Evolutionary conservation across 2,329 filamentous ascomycete genomes (phyloP), one percentile per base, ranked within the genome.

Genomic region (Diplocarpon rosae): DNA sequence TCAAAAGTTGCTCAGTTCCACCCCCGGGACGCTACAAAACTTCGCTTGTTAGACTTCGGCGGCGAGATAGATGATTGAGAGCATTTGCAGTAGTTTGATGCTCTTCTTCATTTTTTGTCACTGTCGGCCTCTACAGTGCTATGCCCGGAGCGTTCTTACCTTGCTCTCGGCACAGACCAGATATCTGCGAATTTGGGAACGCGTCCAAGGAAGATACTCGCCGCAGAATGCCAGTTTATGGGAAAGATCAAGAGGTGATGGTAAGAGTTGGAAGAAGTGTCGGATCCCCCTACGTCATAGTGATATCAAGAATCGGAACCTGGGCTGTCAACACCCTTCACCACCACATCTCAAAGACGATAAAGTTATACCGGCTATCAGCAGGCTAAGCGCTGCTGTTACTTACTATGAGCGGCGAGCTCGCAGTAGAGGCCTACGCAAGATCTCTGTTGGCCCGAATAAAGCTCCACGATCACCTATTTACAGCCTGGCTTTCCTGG

Each of bases 1-100:
- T 78, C 76, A 31, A 80, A 80, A 56, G 77, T 80, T 33, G 79
- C 79, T 2, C 72, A 78, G 53, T 80, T 82, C 53, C 77, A 83
- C 54, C 77, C 76, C 2, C 73, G 68, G 50, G 78, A 83, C 62
- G 76, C 78, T 12, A 73, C 67, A 34, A 70, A 65, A 57, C 61
- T 83, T 41, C 69, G 73, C 39, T 60, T 83, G 37, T 63, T 83
- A 37, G 77, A 82, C 59, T 82, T 81, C 66, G 78, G 77, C 13
- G 71, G 73, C 46, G 77, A 80, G 51, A 57, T 82, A 49, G 76
- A 79, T 39, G 70, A 71, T 55, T 77, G 46, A 59, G 20, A 7
- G 20, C 20, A 24, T 24, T 4, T 24, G 7, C 4, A 24, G 7
- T 24, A 7, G 4, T 24, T 24, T 7, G 4, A 24, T 4, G 20